phyloP scores from a whole-genome alignment of 257 asterid genomes.

The Solanum megistacrolobum region DNA sequence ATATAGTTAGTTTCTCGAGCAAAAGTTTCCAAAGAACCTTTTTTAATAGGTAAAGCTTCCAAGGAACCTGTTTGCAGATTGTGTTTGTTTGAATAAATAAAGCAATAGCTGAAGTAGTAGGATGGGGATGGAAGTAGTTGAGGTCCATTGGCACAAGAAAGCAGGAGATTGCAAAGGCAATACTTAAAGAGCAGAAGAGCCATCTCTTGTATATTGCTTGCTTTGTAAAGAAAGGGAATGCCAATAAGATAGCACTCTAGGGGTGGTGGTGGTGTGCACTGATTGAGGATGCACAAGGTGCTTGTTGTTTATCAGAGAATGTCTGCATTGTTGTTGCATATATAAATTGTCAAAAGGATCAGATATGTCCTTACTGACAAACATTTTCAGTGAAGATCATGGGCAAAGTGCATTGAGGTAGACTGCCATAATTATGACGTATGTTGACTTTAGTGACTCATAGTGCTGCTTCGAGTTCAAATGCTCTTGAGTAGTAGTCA shows the following conservation, averaged over 20 bases:
- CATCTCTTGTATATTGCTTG: not conserved
- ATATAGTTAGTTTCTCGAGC: not conserved
- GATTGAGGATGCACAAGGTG: not conserved
- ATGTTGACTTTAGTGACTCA: not conserved
- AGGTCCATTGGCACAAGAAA: not conserved
- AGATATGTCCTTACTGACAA: not conserved
- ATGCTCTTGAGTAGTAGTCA: not conserved
- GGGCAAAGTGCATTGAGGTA: not conserved
- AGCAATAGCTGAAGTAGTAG: not conserved
- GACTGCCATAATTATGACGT: not conserved
- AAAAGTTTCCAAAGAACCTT: not conserved
- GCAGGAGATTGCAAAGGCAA: not conserved
- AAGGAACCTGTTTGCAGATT: not conserved
- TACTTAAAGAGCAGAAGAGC: not conserved
- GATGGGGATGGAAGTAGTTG: not conserved
- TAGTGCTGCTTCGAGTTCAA: not conserved
- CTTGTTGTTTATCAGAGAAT: not conserved
- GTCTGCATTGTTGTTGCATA: not conserved
- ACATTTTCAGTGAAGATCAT: not conserved
- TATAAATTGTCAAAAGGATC: not conserved
- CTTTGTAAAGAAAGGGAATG: not conserved
- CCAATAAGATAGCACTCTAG: not conserved
- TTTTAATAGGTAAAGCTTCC: not conserved
- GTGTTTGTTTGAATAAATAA: not conserved
- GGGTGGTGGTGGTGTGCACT: not conserved